Evolutionary conservation across 192 early-diverging fungal species (phyloP), one percentile per base, ranked within the genome.

Genomic region (Coemansia sp.): DNA sequence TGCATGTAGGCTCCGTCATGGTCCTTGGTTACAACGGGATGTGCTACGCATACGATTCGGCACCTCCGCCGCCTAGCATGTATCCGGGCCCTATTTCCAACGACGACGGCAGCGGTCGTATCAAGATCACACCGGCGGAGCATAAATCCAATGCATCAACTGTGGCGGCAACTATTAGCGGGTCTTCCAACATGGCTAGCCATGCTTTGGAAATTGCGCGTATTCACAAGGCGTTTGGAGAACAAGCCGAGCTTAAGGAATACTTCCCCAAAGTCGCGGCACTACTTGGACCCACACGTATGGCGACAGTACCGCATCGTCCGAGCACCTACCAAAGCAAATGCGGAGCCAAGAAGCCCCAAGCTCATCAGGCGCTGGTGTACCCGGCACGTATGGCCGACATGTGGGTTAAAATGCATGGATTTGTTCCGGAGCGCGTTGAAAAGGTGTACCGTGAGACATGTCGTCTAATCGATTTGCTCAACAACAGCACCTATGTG

Each of bases 401-500:
- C 9, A 36, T 41, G 42, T 83, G 81, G 81, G 67, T 83, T 11
- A 60, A 60, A 4, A 83, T 83, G 81, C 76, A 83, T 35, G 70
- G 70, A 7, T 83, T 83, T 42, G 73, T 79, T 27, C 47, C 53
- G 3, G 59, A 39, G 19, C 72, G 57, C 1, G 73, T 83, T 24
- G 65, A 63, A 27, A 47, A 74, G 41, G 35, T 72, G 15, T 67
- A 83, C 22, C 61, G 62, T 7, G 71, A 79, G n/a, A 59, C 66
- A 12, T 76, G 69, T 45, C 29, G 27, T 24, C 58, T 83, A 54
- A 67, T 83, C 56, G 75, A 71, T 39, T 42, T 60, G 45, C 69
- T 83, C 15, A 83, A 83, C 69, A 79, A 77, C 65, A 74, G 74
- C 68, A 70, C 70, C 0, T 83, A 83, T 45, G 59, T 67, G 17